Conservation (phyloP, 352 stramenopile species). For the Pythium rishiriense region DNA sequence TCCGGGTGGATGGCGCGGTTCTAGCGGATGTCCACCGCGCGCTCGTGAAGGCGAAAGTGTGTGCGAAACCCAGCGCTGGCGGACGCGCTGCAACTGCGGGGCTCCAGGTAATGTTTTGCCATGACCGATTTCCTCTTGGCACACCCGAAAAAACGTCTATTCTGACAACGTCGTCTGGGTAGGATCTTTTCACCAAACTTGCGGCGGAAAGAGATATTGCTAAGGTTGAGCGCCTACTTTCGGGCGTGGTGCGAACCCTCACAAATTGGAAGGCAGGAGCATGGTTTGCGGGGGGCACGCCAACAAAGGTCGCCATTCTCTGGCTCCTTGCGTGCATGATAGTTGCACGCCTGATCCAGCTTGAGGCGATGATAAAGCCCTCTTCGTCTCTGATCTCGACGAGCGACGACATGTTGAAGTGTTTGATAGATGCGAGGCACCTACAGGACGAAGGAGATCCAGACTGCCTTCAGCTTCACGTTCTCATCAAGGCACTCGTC, state of each 20-base stretch:
- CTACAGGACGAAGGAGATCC: not conserved
- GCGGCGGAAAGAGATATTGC: not conserved
- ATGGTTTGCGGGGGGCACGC: not conserved
- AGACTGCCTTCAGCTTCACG: not conserved
- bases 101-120: conserved; percentile 5
- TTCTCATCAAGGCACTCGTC: conserved; percentile 9
- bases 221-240: conserved; percentile 15
- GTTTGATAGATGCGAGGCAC: conserved; percentile 2
- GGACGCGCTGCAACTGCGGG: not conserved
- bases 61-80: not conserved
- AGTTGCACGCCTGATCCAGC: conserved; percentile 14
- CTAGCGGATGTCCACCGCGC: conserved; percentile 2
- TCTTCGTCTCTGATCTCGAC: not conserved
- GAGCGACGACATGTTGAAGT: conserved; percentile 9
- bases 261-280: not conserved
- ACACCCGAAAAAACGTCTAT: no score
- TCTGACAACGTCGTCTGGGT: not conserved
- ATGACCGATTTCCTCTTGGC: not conserved
- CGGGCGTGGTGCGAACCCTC: not conserved
- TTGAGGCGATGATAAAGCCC: not conserved
- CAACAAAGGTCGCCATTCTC: conserved; percentile 7
- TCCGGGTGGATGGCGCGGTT: conserved; percentile 1
- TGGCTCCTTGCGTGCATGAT: conserved; percentile 6
- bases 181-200: conserved; percentile 3
- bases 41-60: conserved; percentile 24